Evolutionary conservation across 2,329 filamentous ascomycete genomes (phyloP), one percentile per base, ranked within the genome.

Genomic region (Cytospora paraplurivora): DNA sequence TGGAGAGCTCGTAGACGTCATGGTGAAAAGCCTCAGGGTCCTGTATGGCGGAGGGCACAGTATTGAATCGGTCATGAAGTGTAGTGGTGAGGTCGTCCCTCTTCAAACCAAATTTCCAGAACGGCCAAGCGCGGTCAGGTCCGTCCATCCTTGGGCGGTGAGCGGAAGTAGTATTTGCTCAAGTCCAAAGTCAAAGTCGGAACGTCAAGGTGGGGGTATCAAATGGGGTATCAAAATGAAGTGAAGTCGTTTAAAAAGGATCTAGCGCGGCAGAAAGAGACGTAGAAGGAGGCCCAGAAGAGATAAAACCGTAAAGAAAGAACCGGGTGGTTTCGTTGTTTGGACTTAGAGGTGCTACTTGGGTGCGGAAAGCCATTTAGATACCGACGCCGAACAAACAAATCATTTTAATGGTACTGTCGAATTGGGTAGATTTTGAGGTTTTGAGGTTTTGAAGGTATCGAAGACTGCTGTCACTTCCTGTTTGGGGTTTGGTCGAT

Each of bases 71-170:
- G 67, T 85, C 81, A 69, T 86, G 82, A 13, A 87, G 80, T 59
- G 79, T 83, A 59, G 81, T 82, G 71, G 81, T 81, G 73, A 86
- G 81, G 70, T 85, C 84, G 62, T 81, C 79, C 71, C 79, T 80
- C 78, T 83, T 85, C 80, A 86, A 80, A 71, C 83, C 84, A 77
- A 86, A 87, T 73, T 86, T 86, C 84, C 84, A 87, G 69, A 81
- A 80, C 51, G 84, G 84, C 84, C 84, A 87, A 69, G 78, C 76
- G 71, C 74, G 77, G 68, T 74, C 77, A 37, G 78, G 79, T 62
- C 85, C 83, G 74, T 86, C 83, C 84, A 87, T 86, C 35, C 19
- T 41, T 17, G 33, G 15, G 19, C 52, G 62, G 37, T 35, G 27
- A 27, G 27, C 8, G 33, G 41, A 17, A 21, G 56, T 57, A 33